phyloP scores from a whole-genome alignment of 331 rosid genomes.

The Arachis monticola region DNA sequence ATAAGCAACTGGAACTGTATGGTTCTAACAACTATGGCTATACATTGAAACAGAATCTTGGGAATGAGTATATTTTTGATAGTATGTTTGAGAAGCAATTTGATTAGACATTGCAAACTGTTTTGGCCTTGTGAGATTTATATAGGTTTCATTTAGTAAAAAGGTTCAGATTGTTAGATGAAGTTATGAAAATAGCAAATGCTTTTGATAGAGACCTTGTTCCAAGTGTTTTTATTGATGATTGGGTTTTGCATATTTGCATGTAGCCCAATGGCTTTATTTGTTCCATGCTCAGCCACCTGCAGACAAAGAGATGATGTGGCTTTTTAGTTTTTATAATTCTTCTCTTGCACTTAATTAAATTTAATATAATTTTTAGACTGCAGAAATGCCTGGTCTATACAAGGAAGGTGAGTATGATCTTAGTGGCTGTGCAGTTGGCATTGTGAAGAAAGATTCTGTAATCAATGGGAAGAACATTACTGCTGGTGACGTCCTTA shows the following conservation, averaged over 20 bases:
- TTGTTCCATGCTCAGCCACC: background rate
- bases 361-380: conserved; percentile 54
- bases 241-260: background rate
- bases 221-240: background rate
- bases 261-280: background rate
- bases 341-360: conserved; percentile 12
- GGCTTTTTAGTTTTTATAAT: conserved; percentile 1
- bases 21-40: too few species aligned
- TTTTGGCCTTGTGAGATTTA: background rate
- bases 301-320: conserved; percentile 1
- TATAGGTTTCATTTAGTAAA: background rate
- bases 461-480: conserved; percentile 79
- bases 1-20: too few species aligned
- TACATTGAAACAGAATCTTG: too few species aligned
- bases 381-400: conserved; percentile 97
- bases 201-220: background rate
- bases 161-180: background rate
- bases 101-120: background rate
- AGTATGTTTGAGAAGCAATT: too few species aligned
- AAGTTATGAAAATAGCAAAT: background rate
- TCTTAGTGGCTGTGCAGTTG: conserved; percentile 96
- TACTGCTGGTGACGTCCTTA: conserved; percentile 68
- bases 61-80: too few species aligned
- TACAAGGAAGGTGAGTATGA: conserved; percentile 90
- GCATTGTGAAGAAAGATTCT: conserved; percentile 72